Evolutionary conservation across 352 stramenopile genomes (phyloP).

Genomic region (Phytophthora ohioensis): DNA sequence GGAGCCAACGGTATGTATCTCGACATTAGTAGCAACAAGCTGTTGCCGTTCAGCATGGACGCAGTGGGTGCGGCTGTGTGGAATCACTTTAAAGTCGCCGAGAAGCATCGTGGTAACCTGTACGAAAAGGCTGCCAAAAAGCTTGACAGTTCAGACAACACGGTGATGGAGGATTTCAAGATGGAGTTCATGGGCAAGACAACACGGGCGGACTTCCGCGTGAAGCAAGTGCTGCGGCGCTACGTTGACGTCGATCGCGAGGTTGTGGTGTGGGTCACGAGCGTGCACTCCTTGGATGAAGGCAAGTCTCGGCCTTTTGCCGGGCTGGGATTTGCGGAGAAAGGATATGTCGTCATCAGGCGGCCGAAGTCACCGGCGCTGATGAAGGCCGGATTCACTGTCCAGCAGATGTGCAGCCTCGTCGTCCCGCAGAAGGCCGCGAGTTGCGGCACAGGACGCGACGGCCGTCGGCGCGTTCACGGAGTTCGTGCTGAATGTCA

Average conservation of each 20-base stretch:
- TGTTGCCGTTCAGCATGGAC: conserved; percentile 40
- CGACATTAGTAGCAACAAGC: conserved; percentile 43
- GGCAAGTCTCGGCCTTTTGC: conserved; percentile 23
- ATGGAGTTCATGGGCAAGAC: conserved; percentile 56
- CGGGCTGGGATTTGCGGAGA: conserved; percentile 37
- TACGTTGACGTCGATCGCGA: conserved; percentile 23
- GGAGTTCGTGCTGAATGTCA: conserved; percentile 42
- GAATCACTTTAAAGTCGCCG: conserved; percentile 33
- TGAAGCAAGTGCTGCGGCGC: conserved; percentile 58
- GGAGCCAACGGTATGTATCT: conserved; percentile 38
- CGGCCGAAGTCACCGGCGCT: conserved; percentile 16
- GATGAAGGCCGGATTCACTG: conserved; percentile 21
- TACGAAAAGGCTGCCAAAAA: conserved; percentile 33
- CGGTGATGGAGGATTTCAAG: conserved; percentile 59
- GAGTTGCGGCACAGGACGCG: conserved; percentile 15
- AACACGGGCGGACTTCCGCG: conserved; percentile 52
- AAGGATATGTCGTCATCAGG: conserved; percentile 38
- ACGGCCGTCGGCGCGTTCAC: conserved; percentile 30
- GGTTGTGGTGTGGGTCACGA: conserved; percentile 35
- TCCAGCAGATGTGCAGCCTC: conserved; percentile 40
- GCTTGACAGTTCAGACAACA: conserved; percentile 41
- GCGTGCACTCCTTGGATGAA: conserved; percentile 34
- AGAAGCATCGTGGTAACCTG: conserved; percentile 32
- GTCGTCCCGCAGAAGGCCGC: conserved; percentile 35
- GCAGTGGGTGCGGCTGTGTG: conserved; percentile 30